Percentiles rank a stretch among this genome's conserved stretches.
Evolutionary conservation across 139 green algal genomes (phyloP).

Genomic region (Chlamydomonas sphaeroides): DNA sequence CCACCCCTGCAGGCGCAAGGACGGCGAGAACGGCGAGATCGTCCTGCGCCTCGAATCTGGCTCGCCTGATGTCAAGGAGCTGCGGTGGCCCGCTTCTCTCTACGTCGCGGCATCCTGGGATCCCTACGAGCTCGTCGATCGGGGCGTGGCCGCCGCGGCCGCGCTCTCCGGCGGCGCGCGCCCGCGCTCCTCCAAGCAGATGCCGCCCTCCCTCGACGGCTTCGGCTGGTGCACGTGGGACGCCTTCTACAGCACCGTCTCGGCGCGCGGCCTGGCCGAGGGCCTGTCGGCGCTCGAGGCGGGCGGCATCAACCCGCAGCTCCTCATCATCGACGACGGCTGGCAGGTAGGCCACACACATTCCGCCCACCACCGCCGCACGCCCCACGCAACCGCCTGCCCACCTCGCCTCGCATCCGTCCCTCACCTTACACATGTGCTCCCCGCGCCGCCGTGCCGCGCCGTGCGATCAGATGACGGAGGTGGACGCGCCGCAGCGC

Average conservation of each 20-base stretch:
- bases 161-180: slow-evolving; percentile 71
- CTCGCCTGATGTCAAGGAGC: slow-evolving; percentile 54
- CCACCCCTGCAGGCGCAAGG: slow-evolving; percentile 5
- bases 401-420: too few relatives aligned
- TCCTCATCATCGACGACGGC: slow-evolving; percentile 90
- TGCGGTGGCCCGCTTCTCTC: slow-evolving; percentile 35
- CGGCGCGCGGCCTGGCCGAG: slow-evolving; percentile 70
- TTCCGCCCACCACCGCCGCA: too few relatives aligned
- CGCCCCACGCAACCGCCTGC: too few relatives aligned
- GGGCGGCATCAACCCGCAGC: slow-evolving; percentile 67
- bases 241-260: slow-evolving; percentile 95
- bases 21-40: slow-evolving; percentile 56
- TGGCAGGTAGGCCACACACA: slow-evolving; percentile 68
- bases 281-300: slow-evolving; percentile 73
- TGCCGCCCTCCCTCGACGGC: slow-evolving; percentile 84
- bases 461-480: too few relatives aligned
- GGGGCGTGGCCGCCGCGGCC: slow-evolving; percentile 73
- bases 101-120: slow-evolving; percentile 47
- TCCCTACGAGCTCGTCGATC: slow-evolving; percentile 58
- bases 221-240: slow-evolving; percentile 99
- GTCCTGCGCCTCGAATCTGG: slow-evolving; percentile 82
- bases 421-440: too few relatives aligned
- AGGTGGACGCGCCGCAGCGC: slow-evolving; percentile 56
- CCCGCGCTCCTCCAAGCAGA: slow-evolving; percentile 70
- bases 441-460: too few relatives aligned